Evolutionary conservation across 2,329 filamentous ascomycete genomes (phyloP).

Genomic region (Raffaelea ambrosiae): DNA sequence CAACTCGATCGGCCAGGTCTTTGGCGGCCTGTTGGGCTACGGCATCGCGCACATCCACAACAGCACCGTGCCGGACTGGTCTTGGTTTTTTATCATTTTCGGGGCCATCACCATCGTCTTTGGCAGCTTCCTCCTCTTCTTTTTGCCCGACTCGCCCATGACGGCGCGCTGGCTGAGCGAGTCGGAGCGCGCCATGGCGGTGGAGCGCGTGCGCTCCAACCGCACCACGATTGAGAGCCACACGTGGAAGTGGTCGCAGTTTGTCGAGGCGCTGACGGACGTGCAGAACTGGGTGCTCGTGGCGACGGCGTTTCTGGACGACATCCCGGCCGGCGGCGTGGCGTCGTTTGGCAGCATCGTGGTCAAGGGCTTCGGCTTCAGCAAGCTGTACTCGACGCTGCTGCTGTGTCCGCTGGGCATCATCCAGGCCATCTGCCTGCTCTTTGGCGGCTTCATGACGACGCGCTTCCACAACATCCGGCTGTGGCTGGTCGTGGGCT

Average conservation of each 20-base stretch:
- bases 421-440: constrained; percentile 18
- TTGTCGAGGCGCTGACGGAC: constrained; percentile 22
- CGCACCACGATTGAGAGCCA: constrained; percentile 26
- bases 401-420: constrained; percentile 19
- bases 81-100: constrained; percentile 23
- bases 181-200: constrained; percentile 20
- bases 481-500: constrained; percentile 14
- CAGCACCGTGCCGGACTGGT: constrained; percentile 11
- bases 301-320: constrained; percentile 1
- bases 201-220: constrained; percentile 22
- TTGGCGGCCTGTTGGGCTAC: constrained; percentile 19
- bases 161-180: constrained; percentile 13
- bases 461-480: constrained; percentile 31
- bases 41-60: constrained; percentile 22
- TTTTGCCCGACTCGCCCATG: constrained; percentile 17
- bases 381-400: constrained; percentile 31
- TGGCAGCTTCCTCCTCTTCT: constrained; percentile 13
- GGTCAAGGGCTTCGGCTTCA: constrained; percentile 43
- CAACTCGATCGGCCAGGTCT: constrained; percentile 33
- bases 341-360: constrained; percentile 39
- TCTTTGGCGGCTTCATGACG: constrained; percentile 18
- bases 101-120: constrained; percentile 24
- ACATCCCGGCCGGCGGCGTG: constrained; percentile 7
- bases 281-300: constrained; percentile 19
- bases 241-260: constrained; percentile 20